These are phyloP conservation scores for Eutrema salsugineum DNA, from an alignment of 441 rosid genomes.

Conservation along the genomic window DNA sequence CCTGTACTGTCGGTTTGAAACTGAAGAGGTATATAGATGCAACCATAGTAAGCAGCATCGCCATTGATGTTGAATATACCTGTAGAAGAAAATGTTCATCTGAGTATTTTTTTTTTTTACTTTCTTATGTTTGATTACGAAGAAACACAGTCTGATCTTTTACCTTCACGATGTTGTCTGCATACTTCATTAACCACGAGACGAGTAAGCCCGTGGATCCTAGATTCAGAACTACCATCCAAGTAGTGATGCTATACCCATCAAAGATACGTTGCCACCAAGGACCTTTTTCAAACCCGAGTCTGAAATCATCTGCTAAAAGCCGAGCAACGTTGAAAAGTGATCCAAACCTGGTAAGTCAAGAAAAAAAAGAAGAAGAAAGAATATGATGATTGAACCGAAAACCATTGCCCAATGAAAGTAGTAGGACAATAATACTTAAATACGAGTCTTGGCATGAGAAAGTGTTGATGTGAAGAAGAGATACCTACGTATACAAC, in stretches of 20 bases:
- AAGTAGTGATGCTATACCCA: conserved; percentile 76
- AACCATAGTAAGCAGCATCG: conserved; percentile 77
- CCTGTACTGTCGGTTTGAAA: conserved; percentile 72
- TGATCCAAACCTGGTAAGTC: conserved; percentile 66
- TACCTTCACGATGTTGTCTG: conserved; percentile 88
- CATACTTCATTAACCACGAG: conserved; percentile 88
- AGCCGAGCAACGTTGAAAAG: conserved; percentile 84
- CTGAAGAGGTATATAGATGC: conserved; percentile 63
- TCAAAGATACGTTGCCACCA: conserved; percentile 88
- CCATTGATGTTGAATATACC: conserved; percentile 93
- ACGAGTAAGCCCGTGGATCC: conserved; percentile 80
- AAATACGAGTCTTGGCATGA: not conserved
- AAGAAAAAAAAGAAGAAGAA: not conserved
- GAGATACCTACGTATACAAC: conserved; percentile 74
- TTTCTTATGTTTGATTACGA: not conserved
- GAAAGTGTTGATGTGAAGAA: conserved; percentile 28
- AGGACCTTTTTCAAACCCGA: conserved; percentile 85
- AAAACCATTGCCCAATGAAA: not conserved
- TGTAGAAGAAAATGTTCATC: conserved; percentile 19
- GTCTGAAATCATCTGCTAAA: conserved; percentile 75
- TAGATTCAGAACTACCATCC: conserved; percentile 88
- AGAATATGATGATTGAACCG: not conserved
- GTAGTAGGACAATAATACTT: not conserved
- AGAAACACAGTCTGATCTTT: not conserved
- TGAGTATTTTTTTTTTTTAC: not conserved